Conservation (phyloP, 2,329 filamentous ascomycete genomes). For the Fusarium chaquense region DNA sequence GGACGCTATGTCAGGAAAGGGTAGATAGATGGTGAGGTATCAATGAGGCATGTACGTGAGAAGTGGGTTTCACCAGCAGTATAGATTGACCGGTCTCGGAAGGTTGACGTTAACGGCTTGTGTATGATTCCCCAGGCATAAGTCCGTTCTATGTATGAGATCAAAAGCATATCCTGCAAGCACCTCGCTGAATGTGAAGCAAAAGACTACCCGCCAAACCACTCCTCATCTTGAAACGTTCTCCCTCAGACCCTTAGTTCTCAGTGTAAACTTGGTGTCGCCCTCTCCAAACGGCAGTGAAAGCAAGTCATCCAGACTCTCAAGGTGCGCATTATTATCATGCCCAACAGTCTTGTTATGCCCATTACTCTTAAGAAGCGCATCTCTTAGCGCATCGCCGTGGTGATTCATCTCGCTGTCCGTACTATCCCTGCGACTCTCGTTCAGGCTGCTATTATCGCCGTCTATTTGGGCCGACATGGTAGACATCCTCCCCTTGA, state of each 20-base stretch:
- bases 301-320: constrained; percentile 44
- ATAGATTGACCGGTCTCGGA: not conserved
- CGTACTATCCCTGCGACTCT: constrained; percentile 58
- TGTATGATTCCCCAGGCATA: not conserved
- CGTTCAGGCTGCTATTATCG: constrained; percentile 55
- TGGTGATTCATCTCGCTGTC: constrained; percentile 59
- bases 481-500: constrained; percentile 54
- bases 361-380: constrained; percentile 48
- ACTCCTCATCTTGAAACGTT: constrained; percentile 51
- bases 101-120: not conserved
- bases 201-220: not conserved
- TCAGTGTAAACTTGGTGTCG: constrained; percentile 61
- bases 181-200: constrained; percentile 17
- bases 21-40: not conserved
- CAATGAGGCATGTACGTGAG: not conserved
- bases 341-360: constrained; percentile 39
- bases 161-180: constrained; percentile 4
- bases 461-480: constrained; percentile 51
- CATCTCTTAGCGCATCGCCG: constrained; percentile 57
- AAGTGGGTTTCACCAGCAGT: not conserved
- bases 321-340: constrained; percentile 25
- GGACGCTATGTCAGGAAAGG: not conserved
- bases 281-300: constrained; percentile 61
- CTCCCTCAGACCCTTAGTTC: constrained; percentile 69
- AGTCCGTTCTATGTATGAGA: constrained; percentile 7